Evolutionary conservation across 2,329 filamentous ascomycete genomes (phyloP).

Genomic region (Xylariaceae sp.): DNA sequence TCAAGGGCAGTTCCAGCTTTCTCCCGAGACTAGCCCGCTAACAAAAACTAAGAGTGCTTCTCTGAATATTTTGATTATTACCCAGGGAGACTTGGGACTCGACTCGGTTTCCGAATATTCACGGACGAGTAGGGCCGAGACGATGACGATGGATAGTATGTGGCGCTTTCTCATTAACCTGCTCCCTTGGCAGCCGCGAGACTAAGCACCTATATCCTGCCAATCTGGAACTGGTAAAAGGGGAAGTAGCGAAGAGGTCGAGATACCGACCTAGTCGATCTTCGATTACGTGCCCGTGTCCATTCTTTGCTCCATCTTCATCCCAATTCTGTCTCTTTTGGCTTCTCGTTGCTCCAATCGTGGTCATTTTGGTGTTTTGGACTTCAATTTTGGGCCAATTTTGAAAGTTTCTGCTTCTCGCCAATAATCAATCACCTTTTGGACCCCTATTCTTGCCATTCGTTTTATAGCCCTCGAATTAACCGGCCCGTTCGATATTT

Average conservation of each 20-base stretch:
- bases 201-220: neutral
- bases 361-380: slow-evolving; percentile 37
- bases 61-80: neutral
- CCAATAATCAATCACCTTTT: slow-evolving; percentile 19
- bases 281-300: neutral
- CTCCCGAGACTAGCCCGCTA: neutral
- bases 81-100: no score
- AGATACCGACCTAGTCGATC: neutral
- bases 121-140: neutral
- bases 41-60: neutral
- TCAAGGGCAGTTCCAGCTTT: no score
- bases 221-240: neutral
- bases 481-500: neutral
- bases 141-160: neutral
- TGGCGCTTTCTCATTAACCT: neutral
- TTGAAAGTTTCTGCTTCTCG: slow-evolving; percentile 24
- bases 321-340: slow-evolving; percentile 17
- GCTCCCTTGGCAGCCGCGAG: neutral
- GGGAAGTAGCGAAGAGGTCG: neutral
- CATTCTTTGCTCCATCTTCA: slow-evolving; percentile 4
- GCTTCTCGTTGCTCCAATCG: slow-evolving; percentile 13
- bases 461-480: slow-evolving; percentile 1
- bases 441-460: slow-evolving; percentile 8
- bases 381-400: slow-evolving; percentile 34
- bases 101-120: neutral